These are phyloP conservation scores for Calonectria ilicicola DNA, from an alignment of 2,329 filamentous ascomycete genomes.

Conservation along the genomic window DNA sequence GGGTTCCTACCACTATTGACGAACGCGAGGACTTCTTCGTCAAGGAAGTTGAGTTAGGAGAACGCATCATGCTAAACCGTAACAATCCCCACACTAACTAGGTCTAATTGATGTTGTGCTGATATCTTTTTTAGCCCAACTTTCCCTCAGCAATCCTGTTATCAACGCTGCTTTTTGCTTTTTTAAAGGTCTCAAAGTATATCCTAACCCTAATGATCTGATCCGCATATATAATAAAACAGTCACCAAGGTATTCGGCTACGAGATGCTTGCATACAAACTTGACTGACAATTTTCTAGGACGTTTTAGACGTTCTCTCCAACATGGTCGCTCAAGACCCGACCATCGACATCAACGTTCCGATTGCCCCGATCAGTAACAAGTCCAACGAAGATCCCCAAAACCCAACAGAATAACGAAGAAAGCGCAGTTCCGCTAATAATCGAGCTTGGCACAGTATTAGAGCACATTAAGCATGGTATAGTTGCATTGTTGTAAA, in stretches of 20 bases:
- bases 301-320: not conserved
- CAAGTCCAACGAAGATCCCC: no score
- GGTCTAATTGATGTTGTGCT: not conserved
- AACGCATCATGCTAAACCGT: not conserved
- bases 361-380: no score
- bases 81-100: not conserved
- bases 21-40: not conserved
- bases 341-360: not conserved
- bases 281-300: not conserved
- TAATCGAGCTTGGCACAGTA: no score
- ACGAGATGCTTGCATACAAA: no score
- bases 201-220: not conserved
- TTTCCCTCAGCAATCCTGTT: not conserved
- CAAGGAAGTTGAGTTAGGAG: not conserved
- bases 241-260: no score
- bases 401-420: no score
- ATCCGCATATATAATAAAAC: not conserved
- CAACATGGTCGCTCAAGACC: not conserved
- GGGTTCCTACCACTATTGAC: not conserved
- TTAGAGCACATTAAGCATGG: no score
- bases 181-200: not conserved
- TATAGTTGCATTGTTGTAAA: no score
- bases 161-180: not conserved
- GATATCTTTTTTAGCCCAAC: not conserved
- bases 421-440: no score